Evolutionary conservation across 495 filamentous ascomycete species (phyloP).

Genomic region (Aspergillus baeticus): DNA sequence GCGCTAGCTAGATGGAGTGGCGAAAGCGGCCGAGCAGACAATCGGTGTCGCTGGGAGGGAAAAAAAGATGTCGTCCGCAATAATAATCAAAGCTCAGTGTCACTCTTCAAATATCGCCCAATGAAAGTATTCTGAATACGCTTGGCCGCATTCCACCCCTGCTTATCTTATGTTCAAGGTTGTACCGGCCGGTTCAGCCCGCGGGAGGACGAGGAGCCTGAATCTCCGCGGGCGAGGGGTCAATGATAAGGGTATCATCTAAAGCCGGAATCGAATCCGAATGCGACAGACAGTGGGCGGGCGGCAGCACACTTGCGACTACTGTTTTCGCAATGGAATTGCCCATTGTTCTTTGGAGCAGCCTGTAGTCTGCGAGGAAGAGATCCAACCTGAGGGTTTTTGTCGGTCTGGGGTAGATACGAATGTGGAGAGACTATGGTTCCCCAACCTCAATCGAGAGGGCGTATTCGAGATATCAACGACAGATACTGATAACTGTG

Average conservation of each 20-base stretch:
- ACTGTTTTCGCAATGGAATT: no score
- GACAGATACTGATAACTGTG: not conserved
- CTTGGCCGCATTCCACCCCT: not conserved
- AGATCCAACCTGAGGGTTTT: not conserved
- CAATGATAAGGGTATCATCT: not conserved
- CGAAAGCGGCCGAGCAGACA: not conserved
- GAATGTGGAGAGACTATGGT: slow-evolving; percentile 7
- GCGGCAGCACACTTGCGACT: not conserved
- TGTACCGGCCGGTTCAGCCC: not conserved
- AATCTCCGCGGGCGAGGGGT: not conserved
- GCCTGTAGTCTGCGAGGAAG: not conserved
- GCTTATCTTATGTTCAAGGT: slow-evolving; percentile 3
- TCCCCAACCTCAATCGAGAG: not conserved
- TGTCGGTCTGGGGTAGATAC: not conserved
- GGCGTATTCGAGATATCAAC: not conserved
- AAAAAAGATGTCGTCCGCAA: not conserved
- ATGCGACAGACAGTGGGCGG: not conserved
- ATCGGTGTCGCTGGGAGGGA: not conserved
- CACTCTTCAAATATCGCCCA: not conserved
- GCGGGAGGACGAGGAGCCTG: not conserved
- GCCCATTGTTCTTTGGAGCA: no score
- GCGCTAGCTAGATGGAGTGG: not conserved
- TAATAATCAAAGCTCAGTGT: not conserved
- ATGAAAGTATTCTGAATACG: not conserved
- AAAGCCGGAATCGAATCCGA: not conserved